These are phyloP conservation scores for Poa annua DNA, from an alignment of 176 grass and related monocot species.

Conservation along the genomic window DNA sequence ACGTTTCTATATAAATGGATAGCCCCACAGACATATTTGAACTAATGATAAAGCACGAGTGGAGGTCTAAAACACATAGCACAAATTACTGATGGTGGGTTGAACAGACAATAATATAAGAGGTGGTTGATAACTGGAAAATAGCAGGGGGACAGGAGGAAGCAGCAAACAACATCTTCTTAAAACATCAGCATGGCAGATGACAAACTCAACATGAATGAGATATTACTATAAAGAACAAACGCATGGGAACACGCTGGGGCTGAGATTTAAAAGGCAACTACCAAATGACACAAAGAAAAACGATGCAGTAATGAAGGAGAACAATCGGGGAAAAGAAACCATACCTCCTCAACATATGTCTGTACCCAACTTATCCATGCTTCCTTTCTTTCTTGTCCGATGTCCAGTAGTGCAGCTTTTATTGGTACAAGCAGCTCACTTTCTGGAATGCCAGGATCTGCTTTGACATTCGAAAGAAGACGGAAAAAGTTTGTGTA, in stretches of 20 bases:
- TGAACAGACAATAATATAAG: neutral
- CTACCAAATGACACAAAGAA: too few relatives aligned
- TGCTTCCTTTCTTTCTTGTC: constrained; percentile 93
- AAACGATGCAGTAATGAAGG: neutral
- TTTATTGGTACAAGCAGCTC: constrained; percentile 86
- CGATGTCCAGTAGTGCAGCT: constrained; percentile 94
- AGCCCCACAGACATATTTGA: neutral
- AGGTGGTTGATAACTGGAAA: neutral
- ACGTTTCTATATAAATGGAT: neutral
- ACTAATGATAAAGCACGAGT: neutral
- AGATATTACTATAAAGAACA: neutral
- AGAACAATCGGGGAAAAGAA: constrained; percentile 17
- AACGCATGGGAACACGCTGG: neutral
- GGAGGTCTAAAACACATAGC: neutral
- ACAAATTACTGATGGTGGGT: neutral
- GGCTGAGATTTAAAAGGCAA: too few relatives aligned
- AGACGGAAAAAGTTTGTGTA: constrained; percentile 97
- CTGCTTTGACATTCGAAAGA: constrained; percentile 86
- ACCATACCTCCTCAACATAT: constrained; percentile 88
- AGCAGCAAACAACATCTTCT: neutral
- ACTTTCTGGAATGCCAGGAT: constrained; percentile 58
- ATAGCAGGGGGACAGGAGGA: neutral
- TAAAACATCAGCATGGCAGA: neutral
- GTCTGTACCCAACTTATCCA: constrained; percentile 93
- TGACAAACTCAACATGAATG: neutral